Evolutionary conservation across 371 early-diverging fungal genomes (phyloP), one percentile per base, ranked within the genome.

Genomic region (Smittium culicis): DNA sequence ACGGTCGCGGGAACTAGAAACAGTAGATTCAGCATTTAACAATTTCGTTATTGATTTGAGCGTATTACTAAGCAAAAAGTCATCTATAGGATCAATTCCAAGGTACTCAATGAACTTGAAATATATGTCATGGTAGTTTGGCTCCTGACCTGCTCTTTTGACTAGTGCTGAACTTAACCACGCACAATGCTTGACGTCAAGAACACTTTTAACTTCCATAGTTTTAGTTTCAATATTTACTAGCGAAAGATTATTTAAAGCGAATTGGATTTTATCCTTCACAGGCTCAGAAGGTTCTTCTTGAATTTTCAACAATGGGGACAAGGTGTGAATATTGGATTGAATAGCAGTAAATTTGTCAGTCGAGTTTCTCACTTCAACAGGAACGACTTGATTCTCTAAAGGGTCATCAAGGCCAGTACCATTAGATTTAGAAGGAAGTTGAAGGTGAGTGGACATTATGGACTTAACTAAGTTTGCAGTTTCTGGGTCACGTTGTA

Each of bases 151-250:
- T 2, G 89, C 91, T 1, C 99, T 85, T 74, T 94, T 95, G 54
- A 91, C 92, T 3, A 97, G 90, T 1, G 96, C 75, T 69, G 91
- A 80, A 66, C 91, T 87, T 70, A 97, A 93, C 96, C 96, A 97
- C 30, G 83, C 81, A 72, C 83, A 89, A 61, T 84, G 81, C 17
- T 66, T 65, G 24, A 80, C 79, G 25, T 81, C 74, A 60, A 97
- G 74, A 24, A 87, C 73, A 3, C 83, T 85, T 62, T 81, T 83
- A 77, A 96, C 82, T 65, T 96, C 96, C 0, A 76, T 68, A 1
- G 85, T 81, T 74, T 97, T 96, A 20, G 75, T 73, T 1, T 83
- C 87, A n/a, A 97, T 70, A 70, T 96, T 98, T 68, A 82, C 86
- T 35, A 79, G 80, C 31, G 95, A 88, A 25, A 98, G 77, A 71